Conservation (phyloP, 2,329 filamentous ascomycete genomes). For the Fusarium nanum region DNA sequence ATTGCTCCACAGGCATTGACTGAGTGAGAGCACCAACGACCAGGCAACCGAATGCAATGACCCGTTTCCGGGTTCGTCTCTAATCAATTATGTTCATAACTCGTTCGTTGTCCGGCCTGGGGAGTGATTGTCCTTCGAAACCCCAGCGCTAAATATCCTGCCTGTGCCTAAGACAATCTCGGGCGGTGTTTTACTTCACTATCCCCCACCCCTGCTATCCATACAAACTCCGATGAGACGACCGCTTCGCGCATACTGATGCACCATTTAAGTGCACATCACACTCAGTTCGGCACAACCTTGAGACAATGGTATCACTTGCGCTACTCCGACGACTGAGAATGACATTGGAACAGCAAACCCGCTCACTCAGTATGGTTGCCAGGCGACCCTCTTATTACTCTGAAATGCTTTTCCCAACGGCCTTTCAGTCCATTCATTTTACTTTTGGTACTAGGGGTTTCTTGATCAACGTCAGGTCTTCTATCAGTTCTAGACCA, state of each 20-base stretch:
- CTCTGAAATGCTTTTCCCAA: background rate
- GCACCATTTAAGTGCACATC: conserved; percentile 26
- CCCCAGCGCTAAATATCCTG: conserved; percentile 28
- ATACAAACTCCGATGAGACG: conserved; percentile 23
- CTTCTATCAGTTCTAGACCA: conserved; percentile 43
- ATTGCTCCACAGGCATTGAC: conserved; percentile 17
- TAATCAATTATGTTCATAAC: conserved; percentile 11
- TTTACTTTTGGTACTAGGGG: conserved; percentile 1
- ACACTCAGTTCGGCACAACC: conserved; percentile 40
- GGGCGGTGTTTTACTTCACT: conserved; percentile 42
- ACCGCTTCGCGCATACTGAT: conserved; percentile 37
- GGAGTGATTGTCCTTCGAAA: conserved; percentile 26
- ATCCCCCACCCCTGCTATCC: conserved; percentile 34
- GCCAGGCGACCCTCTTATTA: conserved; percentile 7
- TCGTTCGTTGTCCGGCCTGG: conserved; percentile 15
- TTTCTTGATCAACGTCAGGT: conserved; percentile 27
- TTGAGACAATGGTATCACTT: conserved; percentile 46
- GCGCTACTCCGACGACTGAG: conserved; percentile 22
- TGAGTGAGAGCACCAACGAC: conserved; percentile 17
- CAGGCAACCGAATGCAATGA: conserved; percentile 33
- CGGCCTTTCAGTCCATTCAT: background rate
- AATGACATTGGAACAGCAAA: conserved; percentile 30
- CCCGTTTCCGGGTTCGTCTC: conserved; percentile 27
- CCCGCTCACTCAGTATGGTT: conserved; percentile 8
- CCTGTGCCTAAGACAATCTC: conserved; percentile 43